Percentiles rank a stretch among this genome's conserved stretches.
Evolutionary conservation across 2,329 filamentous ascomycete species (phyloP).

Genomic region (Pezizomycotina sp.): DNA sequence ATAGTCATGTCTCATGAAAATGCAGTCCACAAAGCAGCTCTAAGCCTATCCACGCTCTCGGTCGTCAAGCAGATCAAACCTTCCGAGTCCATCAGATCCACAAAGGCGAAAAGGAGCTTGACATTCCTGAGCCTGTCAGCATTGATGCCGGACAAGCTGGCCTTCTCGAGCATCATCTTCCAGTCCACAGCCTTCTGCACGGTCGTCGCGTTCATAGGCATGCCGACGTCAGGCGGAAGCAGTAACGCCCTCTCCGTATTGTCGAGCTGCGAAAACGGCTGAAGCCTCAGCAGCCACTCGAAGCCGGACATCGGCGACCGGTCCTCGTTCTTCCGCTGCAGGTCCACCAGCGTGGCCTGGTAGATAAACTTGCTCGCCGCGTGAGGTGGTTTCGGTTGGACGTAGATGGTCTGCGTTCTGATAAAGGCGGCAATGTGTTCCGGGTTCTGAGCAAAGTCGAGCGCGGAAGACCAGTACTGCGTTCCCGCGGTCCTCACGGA

Average conservation of each 20-base stretch:
- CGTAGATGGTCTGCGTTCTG: conserved; percentile 54
- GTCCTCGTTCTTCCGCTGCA: conserved; percentile 43
- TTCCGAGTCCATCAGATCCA: conserved; percentile 35
- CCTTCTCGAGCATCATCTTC: conserved; percentile 47
- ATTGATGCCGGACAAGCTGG: conserved; percentile 33
- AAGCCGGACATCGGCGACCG: conserved; percentile 37
- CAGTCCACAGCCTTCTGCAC: conserved; percentile 52
- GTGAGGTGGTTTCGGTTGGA: conserved; percentile 52
- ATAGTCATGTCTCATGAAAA: conserved; percentile 23
- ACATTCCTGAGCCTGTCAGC: conserved; percentile 46
- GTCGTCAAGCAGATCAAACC: conserved; percentile 39
- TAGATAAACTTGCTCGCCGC: conserved; percentile 51
- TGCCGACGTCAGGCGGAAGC: conserved; percentile 37
- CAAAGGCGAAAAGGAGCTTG: conserved; percentile 48
- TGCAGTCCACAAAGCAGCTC: conserved; percentile 35
- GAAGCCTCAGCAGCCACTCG: conserved; percentile 57
- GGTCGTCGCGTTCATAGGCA: conserved; percentile 34
- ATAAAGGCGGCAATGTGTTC: conserved; percentile 48
- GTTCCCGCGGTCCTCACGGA: conserved; percentile 46
- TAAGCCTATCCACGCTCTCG: conserved; percentile 40
- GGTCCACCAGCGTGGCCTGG: conserved; percentile 53
- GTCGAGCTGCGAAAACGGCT: conserved; percentile 38
- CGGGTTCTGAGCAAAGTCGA: conserved; percentile 53
- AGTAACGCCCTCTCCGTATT: conserved; percentile 50
- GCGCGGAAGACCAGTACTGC: conserved; percentile 63